Evolutionary conservation across 139 green algal species (phyloP), one percentile per base, ranked within the genome.

Genomic region (Coelastrella sp.): DNA sequence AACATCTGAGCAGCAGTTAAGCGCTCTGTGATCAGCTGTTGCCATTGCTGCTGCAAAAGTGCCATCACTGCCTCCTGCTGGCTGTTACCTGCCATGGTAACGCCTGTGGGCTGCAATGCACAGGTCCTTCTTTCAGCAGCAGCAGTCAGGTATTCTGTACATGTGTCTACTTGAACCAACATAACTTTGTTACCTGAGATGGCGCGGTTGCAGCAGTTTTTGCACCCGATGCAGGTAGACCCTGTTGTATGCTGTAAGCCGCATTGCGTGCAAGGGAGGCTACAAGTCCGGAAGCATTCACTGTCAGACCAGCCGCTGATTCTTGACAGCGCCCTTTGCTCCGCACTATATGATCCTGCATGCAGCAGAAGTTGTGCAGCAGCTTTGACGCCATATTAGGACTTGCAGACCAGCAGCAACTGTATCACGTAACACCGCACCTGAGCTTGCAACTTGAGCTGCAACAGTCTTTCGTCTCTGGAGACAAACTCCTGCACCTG

Each of bases 1-100:
- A 93, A 82, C 87, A 90, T 87, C 76, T 87, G 87, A 8, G 87
- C 87, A n/a, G 87, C 87, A 86, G 78, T 57, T 58, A 84, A 17
- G 72, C 72, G 85, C 73, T 85, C 58, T 56, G 63, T 56, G 6
- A 81, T 68, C 24, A 84, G 73, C 12, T 81, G 7, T 24, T 90
- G 87, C 87, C 76, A 79, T 11, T 57, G 76, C 61, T 87, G 61
- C 61, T 81, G 60, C 25, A 66, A 73, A 59, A 24, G 61, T 63
- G 15, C 15, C 24, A 90, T 25, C 35, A 79, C 27, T n/a, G 25
- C 35, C 25, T 6, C 65, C 58, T 56, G 17, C 17, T 79, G 82
- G 15, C 63, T 24, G 35, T 25, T 35, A 60, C 20, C 15, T 49
- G 11, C 56, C 24, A 20, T 68, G 74, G 25, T 1, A 59, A 20